A percentile compares a stretch with the other conserved stretches of the same genome.
These are phyloP conservation scores for Solidago caesia DNA, from an alignment of 129 eudicot species.

Conservation along the genomic window DNA sequence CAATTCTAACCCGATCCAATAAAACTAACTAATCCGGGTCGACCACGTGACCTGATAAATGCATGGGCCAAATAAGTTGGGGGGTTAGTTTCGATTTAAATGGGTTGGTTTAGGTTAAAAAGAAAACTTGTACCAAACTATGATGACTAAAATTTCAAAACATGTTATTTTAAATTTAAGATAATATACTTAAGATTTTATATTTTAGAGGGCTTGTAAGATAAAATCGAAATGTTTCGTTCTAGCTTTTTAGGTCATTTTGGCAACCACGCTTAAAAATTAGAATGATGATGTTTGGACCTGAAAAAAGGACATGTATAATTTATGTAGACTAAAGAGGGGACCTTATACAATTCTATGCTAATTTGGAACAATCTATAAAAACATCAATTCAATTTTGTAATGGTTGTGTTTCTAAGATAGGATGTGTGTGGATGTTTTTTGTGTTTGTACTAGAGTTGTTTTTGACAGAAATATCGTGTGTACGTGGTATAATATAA, in stretches of 20 bases:
- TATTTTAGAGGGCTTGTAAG: neutral
- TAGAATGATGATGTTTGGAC: constrained; percentile 5
- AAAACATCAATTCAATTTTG: neutral
- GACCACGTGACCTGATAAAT: too few species aligned
- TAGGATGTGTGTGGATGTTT: constrained; percentile 14
- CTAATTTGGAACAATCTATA: constrained; percentile 4
- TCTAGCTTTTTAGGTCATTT: neutral
- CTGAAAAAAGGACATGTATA: constrained; percentile 12
- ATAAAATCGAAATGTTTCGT: neutral
- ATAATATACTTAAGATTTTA: neutral
- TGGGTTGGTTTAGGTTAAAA: too few species aligned
- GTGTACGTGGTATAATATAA: too few species aligned
- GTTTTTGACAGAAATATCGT: neutral
- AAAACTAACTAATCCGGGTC: too few species aligned
- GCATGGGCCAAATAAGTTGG: too few species aligned
- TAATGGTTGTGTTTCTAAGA: constrained; percentile 5
- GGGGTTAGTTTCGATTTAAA: too few species aligned
- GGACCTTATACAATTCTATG: neutral
- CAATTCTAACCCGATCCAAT: too few species aligned
- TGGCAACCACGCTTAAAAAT: neutral
- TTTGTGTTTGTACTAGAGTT: neutral
- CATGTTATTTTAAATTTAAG: too few species aligned
- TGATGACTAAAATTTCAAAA: too few species aligned
- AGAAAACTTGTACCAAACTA: too few species aligned
- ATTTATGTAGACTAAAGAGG: neutral